Base-by-base conservation (phyloP, 352 stramenopile genomes). In the Phytopythium boreale region DNA sequence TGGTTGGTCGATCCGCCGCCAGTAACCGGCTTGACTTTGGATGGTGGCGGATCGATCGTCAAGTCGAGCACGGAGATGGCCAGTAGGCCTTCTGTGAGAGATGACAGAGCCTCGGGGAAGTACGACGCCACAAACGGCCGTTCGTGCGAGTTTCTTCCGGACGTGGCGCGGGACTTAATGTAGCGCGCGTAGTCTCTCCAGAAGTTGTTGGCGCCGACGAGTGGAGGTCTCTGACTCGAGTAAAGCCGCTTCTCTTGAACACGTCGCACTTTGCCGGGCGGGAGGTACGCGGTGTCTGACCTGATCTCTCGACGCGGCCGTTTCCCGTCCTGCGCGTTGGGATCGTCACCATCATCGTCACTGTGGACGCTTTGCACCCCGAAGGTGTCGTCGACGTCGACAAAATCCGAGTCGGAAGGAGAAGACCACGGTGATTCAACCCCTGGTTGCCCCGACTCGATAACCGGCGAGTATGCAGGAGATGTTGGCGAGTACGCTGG, bases 161-260 rank as follows among this genome's bases (percentile, higher is more conserved):
- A 56, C 50, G 37, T n/a, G 56, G 52, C n/a, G 20, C 37, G 9
- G 24, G 66, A 61, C 24, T 19, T 57, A 0, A 86, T 29, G 47
- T 89, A 56, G 15, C 70, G 58, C 14, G 81, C 79, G 60, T 85
- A 90, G 27, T 85, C 79, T 20, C 66, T 72, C 83, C 83, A 92
- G 52, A 89, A 92, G 50, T 66, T 70, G 66, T 85, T 88, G 0
- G 53, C 24, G 2, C 76, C 76, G 46, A 71, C 63, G 20, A 85
- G 56, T 31, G 61, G n/a, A 26, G 70, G 72, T 24, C 63, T 63
- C 53, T 78, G 70, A 0, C 27, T 61, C 14, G 37, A 51, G 31
- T 75, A 79, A 46, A 65, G 82, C 10, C 71, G 66, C 44, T 75
- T 80, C 64, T 87, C 77, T 56, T 77, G 62, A 5, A 82, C 51